Percentiles rank a stretch among this genome's conserved stretches.
These are phyloP conservation scores for Laburnicola sp. DNA, from an alignment of 2,329 filamentous ascomycete species.

Conservation along the genomic window DNA sequence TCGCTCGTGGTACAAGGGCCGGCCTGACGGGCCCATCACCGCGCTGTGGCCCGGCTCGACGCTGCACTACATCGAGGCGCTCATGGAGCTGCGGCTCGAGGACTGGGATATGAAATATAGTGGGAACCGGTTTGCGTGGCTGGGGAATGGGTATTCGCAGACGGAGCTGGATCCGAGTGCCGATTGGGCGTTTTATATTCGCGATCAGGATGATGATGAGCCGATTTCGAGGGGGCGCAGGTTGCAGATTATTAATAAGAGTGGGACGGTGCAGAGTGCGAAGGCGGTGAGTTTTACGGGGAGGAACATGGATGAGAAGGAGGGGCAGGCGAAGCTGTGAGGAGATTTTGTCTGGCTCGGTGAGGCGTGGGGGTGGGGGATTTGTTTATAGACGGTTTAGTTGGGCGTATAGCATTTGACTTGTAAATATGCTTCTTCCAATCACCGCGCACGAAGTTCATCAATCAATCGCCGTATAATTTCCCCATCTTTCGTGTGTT, in stretches of 20 bases:
- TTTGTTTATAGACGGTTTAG: neutral
- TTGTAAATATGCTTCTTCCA: neutral
- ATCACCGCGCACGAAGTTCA: neutral
- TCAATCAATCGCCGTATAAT: too few relatives aligned
- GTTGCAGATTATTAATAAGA: conserved; percentile 37
- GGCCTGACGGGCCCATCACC: conserved; percentile 41
- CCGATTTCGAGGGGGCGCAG: conserved; percentile 29
- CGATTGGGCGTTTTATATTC: conserved; percentile 44
- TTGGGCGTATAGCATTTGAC: neutral
- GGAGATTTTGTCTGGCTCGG: neutral
- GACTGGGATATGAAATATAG: conserved; percentile 52
- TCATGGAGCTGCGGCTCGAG: conserved; percentile 52
- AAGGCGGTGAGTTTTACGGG: conserved; percentile 24
- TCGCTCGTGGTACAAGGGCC: conserved; percentile 49
- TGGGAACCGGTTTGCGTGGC: conserved; percentile 43
- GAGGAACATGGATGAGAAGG: neutral
- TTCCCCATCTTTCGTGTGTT: too few relatives aligned
- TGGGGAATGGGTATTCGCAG: conserved; percentile 45
- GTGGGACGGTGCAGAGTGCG: conserved; percentile 28
- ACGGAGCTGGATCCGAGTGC: conserved; percentile 41
- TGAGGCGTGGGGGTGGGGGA: neutral
- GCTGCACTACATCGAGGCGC: conserved; percentile 56
- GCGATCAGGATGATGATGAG: conserved; percentile 40
- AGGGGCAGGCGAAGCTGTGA: conserved; percentile 22
- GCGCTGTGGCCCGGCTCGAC: conserved; percentile 52